phyloP scores from a whole-genome alignment of 2,329 filamentous ascomycete genomes.

The Fusarium zealandicum region DNA sequence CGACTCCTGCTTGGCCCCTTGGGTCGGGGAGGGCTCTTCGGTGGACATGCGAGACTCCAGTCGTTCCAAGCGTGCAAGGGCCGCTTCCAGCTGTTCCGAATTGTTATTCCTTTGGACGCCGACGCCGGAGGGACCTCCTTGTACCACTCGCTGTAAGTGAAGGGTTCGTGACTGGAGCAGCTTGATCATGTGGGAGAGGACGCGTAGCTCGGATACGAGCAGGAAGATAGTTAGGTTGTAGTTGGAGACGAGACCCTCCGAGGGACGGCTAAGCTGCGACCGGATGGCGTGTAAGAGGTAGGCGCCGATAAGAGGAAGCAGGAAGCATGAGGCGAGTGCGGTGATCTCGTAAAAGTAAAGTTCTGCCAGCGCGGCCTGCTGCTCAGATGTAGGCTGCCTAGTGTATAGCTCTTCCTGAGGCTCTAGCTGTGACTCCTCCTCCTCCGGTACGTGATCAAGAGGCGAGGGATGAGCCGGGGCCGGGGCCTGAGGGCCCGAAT shows the following conservation, averaged over 20 bases:
- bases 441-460: conserved; percentile 56
- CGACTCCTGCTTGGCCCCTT: conserved; percentile 45
- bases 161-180: conserved; percentile 81
- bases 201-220: conserved; percentile 84
- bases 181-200: conserved; percentile 80
- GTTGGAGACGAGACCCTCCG: conserved; percentile 87
- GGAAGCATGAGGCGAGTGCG: conserved; percentile 80
- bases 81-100: conserved; percentile 57
- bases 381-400: conserved; percentile 32
- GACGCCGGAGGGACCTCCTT: conserved; percentile 55
- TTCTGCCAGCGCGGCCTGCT: conserved; percentile 61
- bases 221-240: conserved; percentile 94
- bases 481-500: conserved; percentile 39
- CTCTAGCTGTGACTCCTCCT: conserved; percentile 38
- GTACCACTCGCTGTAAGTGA: conserved; percentile 78
- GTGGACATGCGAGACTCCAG: conserved; percentile 64
- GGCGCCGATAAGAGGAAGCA: conserved; percentile 79
- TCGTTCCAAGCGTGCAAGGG: conserved; percentile 72
- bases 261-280: conserved; percentile 79
- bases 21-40: conserved; percentile 36
- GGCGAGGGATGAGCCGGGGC: conserved; percentile 29
- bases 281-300: conserved; percentile 85
- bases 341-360: conserved; percentile 77
- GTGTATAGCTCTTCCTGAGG: conserved; percentile 20
- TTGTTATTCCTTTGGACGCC: conserved; percentile 40